Evolutionary conservation across 495 filamentous ascomycete species (phyloP).

Genomic region (Rostrohypoxylon terebratum): DNA sequence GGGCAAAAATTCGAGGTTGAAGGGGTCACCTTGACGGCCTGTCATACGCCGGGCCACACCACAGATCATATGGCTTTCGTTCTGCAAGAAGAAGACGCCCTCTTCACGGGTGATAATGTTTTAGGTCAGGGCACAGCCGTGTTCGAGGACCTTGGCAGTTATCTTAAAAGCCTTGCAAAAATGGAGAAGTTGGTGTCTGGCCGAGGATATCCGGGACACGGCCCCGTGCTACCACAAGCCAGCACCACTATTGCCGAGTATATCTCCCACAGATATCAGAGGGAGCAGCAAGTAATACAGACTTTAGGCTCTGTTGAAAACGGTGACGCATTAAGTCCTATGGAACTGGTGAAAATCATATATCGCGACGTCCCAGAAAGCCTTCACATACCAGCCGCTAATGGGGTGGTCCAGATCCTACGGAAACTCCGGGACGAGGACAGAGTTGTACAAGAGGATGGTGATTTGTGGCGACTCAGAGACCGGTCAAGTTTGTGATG

Average conservation of each 20-base stretch:
- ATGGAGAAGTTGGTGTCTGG: constrained; percentile 75
- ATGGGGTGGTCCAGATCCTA: constrained; percentile 75
- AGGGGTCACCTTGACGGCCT: constrained; percentile 80
- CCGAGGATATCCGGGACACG: constrained; percentile 90
- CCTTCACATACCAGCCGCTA: constrained; percentile 77
- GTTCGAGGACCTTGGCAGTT: constrained; percentile 82
- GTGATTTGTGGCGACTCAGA: constrained; percentile 66
- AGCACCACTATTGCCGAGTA: constrained; percentile 78
- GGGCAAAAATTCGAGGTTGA: constrained; percentile 79
- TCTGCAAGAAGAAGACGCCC: constrained; percentile 79
- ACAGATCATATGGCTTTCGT: constrained; percentile 83
- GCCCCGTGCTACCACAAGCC: constrained; percentile 76
- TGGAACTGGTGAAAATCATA: constrained; percentile 86
- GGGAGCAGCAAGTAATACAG: constrained; percentile 84
- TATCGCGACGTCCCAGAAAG: constrained; percentile 82
- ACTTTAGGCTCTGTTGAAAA: constrained; percentile 64
- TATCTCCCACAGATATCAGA: constrained; percentile 78
- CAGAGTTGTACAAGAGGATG: constrained; percentile 62
- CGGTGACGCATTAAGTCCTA: constrained; percentile 67
- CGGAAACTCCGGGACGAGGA: constrained; percentile 76
- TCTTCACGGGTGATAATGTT: constrained; percentile 97
- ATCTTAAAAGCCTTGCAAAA: constrained; percentile 75
- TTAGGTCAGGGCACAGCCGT: constrained; percentile 93
- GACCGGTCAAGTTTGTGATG: constrained; percentile 60
- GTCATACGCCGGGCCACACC: constrained; percentile 87